Conservation (phyloP, 2,329 filamentous ascomycete genomes). For the Exserohilum rostratum region DNA sequence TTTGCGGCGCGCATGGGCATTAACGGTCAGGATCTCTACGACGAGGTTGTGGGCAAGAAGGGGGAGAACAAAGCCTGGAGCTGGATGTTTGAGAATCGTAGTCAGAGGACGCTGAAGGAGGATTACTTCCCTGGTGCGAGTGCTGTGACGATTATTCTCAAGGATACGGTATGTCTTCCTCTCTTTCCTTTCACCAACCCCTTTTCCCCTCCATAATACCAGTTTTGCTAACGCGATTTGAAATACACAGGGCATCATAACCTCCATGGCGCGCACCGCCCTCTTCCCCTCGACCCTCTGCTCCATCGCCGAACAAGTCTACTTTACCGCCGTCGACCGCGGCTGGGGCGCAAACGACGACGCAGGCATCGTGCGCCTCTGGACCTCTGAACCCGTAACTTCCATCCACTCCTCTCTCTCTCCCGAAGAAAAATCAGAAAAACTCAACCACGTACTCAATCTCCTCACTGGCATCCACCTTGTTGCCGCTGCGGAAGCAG, state of each 20-base stretch:
- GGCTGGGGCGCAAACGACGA: constrained; percentile 64
- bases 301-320: constrained; percentile 68
- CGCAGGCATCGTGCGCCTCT: constrained; percentile 62
- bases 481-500: constrained; percentile 45
- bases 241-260: constrained; percentile 64
- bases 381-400: constrained; percentile 51
- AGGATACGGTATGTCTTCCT: constrained; percentile 48
- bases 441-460: constrained; percentile 44
- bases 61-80: constrained; percentile 37
- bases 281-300: constrained; percentile 67
- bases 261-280: constrained; percentile 64
- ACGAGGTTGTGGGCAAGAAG: constrained; percentile 52
- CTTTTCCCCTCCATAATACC: neutral
- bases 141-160: constrained; percentile 56
- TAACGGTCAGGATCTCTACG: constrained; percentile 57
- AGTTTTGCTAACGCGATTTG: constrained; percentile 2
- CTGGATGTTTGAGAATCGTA: constrained; percentile 65
- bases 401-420: constrained; percentile 33
- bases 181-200: neutral
- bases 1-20: constrained; percentile 61
- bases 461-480: constrained; percentile 46
- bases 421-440: constrained; percentile 34
- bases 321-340: constrained; percentile 64
- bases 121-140: constrained; percentile 55
- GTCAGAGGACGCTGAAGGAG: constrained; percentile 59